phyloP scores from a whole-genome alignment of 257 asterid genomes.

The Buddleja alternifolia region DNA sequence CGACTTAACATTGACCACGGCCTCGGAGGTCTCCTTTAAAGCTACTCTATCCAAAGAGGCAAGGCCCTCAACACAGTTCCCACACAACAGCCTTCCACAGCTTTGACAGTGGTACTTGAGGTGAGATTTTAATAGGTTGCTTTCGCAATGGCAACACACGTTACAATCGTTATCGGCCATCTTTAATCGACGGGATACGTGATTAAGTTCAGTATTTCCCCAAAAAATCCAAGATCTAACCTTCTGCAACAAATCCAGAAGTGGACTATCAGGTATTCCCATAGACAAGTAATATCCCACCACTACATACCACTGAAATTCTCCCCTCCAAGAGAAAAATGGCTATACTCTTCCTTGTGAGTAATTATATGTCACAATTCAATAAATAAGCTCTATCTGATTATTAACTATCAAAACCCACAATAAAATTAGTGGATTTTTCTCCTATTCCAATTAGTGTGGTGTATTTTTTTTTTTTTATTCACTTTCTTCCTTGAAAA shows the following conservation, averaged over 20 bases:
- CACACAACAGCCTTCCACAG: constrained; percentile 62
- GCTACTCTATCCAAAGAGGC: constrained; percentile 41
- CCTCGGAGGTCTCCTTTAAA: constrained; percentile 32
- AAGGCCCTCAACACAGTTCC: constrained; percentile 49
- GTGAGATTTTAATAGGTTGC: constrained; percentile 41
- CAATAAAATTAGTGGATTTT: constrained; percentile 67
- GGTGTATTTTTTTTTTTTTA: constrained; percentile 17
- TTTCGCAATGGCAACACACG: constrained; percentile 54
- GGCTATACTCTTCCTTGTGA: constrained; percentile 24
- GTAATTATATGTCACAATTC: constrained; percentile 14
- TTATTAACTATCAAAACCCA: constrained; percentile 64
- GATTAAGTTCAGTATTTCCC: constrained; percentile 41
- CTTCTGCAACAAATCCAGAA: constrained; percentile 66
- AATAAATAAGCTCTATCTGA: constrained; percentile 41
- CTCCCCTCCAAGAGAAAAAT: constrained; percentile 18
- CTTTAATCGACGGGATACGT: constrained; percentile 37
- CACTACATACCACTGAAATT: constrained; percentile 35
- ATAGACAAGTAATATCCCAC: constrained; percentile 53
- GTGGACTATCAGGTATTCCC: constrained; percentile 68
- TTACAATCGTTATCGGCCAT: constrained; percentile 44
- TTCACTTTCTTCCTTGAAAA: constrained; percentile 28
- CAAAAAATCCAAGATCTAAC: constrained; percentile 65
- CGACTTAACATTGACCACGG: constrained; percentile 35
- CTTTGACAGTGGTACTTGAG: constrained; percentile 60
- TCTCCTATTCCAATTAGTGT: constrained; percentile 31